Conservation (phyloP, 768 basidiomycete species). For the Termitomyces sp. region DNA sequence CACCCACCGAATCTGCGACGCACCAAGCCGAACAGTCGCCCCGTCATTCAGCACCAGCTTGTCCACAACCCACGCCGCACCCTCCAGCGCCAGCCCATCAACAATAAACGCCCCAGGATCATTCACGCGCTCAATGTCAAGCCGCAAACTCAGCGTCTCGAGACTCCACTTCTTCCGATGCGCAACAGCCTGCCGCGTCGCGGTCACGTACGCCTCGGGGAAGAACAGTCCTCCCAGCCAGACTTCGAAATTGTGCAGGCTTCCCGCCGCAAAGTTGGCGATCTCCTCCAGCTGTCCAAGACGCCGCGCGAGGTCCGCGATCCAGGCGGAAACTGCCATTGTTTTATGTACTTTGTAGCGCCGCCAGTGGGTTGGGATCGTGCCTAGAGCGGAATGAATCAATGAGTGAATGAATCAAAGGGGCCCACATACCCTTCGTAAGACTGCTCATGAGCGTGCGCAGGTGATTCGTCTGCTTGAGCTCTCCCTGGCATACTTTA, state of each 20-base stretch:
- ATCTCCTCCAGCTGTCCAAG: slow-evolving; percentile 80
- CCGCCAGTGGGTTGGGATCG: slow-evolving; percentile 84
- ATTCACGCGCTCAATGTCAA: slow-evolving; percentile 79
- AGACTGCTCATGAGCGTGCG: slow-evolving; percentile 86
- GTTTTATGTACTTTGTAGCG: slow-evolving; percentile 82
- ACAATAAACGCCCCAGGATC: slow-evolving; percentile 79
- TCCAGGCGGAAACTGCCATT: slow-evolving; percentile 83
- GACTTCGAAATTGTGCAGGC: slow-evolving; percentile 66
- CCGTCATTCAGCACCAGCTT: slow-evolving; percentile 82
- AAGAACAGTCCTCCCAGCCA: slow-evolving; percentile 95
- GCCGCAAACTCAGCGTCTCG: slow-evolving; percentile 74
- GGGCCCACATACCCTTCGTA: slow-evolving; percentile 67
- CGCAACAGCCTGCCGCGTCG: slow-evolving; percentile 92
- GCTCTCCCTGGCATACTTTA: slow-evolving; percentile 77
- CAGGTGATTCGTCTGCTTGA: slow-evolving; percentile 95
- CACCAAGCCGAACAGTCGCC: slow-evolving; percentile 66
- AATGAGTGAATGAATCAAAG: too few species aligned
- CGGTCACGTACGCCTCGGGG: slow-evolving; percentile 95
- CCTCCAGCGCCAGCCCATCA: slow-evolving; percentile 85
- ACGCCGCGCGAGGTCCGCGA: slow-evolving; percentile 74
- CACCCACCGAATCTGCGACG: slow-evolving; percentile 87
- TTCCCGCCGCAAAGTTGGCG: slow-evolving; percentile 43
- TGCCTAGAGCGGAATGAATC: slow-evolving; percentile 58
- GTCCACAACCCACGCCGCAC: slow-evolving; percentile 70
- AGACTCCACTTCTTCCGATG: slow-evolving; percentile 90